Conservation (phyloP, 2,329 filamentous ascomycete genomes). For the Penicillium sp. region DNA sequence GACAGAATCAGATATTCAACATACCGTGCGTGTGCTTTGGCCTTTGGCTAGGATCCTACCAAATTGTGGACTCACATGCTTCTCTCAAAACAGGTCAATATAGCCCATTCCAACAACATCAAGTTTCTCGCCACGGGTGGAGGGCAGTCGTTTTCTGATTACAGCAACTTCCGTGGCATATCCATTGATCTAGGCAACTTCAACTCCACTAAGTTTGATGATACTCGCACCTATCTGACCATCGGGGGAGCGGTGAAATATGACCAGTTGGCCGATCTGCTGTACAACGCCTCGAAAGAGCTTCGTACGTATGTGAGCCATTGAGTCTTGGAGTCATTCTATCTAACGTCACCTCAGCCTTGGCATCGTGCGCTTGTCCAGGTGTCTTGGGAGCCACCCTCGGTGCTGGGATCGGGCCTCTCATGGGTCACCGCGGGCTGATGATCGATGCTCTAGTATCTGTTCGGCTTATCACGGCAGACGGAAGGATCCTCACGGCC, state of each 20-base stretch:
- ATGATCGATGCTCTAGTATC: slow-evolving; percentile 15
- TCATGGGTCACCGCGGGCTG: slow-evolving; percentile 15
- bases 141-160: not conserved
- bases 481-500: slow-evolving; percentile 40
- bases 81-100: not conserved
- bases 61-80: not conserved
- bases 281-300: not conserved
- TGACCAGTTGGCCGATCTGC: not conserved
- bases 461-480: slow-evolving; percentile 36
- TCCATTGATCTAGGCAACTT: not conserved
- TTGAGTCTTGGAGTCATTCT: not conserved
- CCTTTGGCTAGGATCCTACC: not conserved
- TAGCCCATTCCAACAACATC: not conserved
- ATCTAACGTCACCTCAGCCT: not conserved
- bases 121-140: not conserved
- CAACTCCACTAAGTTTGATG: not conserved
- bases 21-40: not conserved
- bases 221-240: not conserved
- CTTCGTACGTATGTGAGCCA: not conserved
- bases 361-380: not conserved
- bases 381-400: slow-evolving; percentile 17
- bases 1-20: not conserved
- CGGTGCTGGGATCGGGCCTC: slow-evolving; percentile 17
- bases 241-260: not conserved
- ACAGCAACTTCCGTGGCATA: not conserved